Base-by-base conservation (phyloP, 176 grass and related monocot species). In the Melocanna baccifera region DNA sequence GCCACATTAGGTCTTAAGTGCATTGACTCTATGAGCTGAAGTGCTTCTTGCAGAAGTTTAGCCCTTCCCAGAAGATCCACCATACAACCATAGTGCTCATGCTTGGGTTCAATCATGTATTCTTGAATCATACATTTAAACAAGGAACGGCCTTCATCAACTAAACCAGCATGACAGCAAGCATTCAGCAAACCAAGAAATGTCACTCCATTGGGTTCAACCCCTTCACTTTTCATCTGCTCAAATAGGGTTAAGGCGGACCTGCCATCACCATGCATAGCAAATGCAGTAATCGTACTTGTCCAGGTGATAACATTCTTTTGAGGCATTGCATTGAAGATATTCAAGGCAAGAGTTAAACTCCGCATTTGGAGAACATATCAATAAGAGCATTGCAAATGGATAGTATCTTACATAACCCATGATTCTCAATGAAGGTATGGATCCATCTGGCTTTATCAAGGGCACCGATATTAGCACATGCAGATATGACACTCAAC, bases 231-330 rank as follows among this genome's bases (percentile, higher is more conserved):
- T 85, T 57, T 90, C 96, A 98, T 98, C 53, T 52, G 42, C 58
- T 91, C 86, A 85, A 95, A 98, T 23, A 95, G 79, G 73, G 15
- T 59, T 67, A 98, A 68, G 32, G 96, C 83, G 0, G 85, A 90
- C 73, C 30, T 93, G 37, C 89, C 89, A 90, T 95, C 85, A 50
- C 91, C 96, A 67, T 95, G 96, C 87, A 87, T 92, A 70, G 96
- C 96, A 88, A 85, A 90, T 19, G 89, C 89, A 79, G 86, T 70
- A 67, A 98, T 98, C 89, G 93, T 98, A 91, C 89, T 92, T 62
- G 92, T 98, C 93, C 89, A 98, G 58, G 87, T 95, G 79, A 95
- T 91, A 67, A 95, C 85, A 95, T 98, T 88, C 73, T 81, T 98
- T 30, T 0, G 30, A 83, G 89, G 62, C 86, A 90, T 98, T 73